Conservation (phyloP, 2,329 filamentous ascomycete species). For the Tolypocladium inflatum region DNA sequence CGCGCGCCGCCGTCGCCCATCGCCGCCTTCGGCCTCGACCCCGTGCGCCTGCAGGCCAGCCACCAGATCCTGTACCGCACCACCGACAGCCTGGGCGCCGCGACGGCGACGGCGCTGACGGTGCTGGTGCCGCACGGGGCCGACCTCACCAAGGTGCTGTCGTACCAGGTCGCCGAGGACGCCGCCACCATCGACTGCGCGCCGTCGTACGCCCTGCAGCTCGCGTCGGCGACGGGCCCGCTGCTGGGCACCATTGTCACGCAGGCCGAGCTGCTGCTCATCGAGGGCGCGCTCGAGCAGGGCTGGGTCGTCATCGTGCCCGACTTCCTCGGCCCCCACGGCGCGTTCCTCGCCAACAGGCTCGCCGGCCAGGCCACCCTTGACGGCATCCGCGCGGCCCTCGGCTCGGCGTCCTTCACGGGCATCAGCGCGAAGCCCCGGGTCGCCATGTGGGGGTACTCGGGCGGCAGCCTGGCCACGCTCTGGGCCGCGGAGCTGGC, state of each 20-base stretch:
- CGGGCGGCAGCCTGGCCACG: slow-evolving; percentile 12
- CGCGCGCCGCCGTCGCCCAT: slow-evolving; percentile 11
- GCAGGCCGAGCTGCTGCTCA: slow-evolving; percentile 11
- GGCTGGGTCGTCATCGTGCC: slow-evolving; percentile 39
- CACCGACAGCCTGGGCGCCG: slow-evolving; percentile 22
- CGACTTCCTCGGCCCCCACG: slow-evolving; percentile 34
- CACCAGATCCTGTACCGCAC: slow-evolving; percentile 30
- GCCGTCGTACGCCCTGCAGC: slow-evolving; percentile 15
- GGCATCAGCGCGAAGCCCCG: slow-evolving; percentile 20
- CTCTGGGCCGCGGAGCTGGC: slow-evolving; percentile 16
- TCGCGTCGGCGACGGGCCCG: slow-evolving; percentile 2
- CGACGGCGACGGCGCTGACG: slow-evolving; percentile 27
- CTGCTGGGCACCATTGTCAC: slow-evolving; percentile 23
- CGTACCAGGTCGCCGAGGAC: slow-evolving; percentile 32
- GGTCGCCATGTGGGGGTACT: slow-evolving; percentile 34
- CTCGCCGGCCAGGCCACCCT: slow-evolving; percentile 31
- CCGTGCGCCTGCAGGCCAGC: slow-evolving; percentile 9
- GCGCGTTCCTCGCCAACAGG: slow-evolving; percentile 30
- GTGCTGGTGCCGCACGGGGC: slow-evolving; percentile 25
- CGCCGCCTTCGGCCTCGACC: slow-evolving; percentile 8
- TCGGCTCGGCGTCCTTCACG: slow-evolving; percentile 16
- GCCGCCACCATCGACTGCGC: slow-evolving; percentile 25
- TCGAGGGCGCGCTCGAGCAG: slow-evolving; percentile 20
- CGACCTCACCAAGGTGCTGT: slow-evolving; percentile 21
- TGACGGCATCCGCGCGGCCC: slow-evolving; percentile 31